phyloP scores from a whole-genome alignment of 352 stramenopile genomes.

The Elongisporangium anandrum region DNA sequence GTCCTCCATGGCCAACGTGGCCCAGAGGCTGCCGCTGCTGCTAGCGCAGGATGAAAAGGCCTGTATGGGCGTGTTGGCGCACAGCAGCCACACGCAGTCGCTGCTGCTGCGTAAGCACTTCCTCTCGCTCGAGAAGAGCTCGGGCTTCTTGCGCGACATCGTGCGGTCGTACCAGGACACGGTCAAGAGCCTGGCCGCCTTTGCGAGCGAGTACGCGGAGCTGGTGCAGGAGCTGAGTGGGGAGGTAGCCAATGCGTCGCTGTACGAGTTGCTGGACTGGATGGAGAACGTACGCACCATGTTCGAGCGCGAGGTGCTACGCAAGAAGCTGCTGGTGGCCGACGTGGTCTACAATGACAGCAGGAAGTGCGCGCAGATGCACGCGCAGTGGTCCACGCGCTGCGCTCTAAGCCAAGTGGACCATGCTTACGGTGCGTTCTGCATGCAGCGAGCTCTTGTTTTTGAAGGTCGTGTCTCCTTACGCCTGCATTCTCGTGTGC shows the following conservation, averaged over 20 bases:
- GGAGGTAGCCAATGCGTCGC: not conserved
- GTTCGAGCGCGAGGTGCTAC: conserved; percentile 56
- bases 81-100: conserved; percentile 25
- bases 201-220: conserved; percentile 26
- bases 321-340: conserved; percentile 47
- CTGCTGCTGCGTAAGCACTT: conserved; percentile 64
- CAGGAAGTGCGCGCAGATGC: conserved; percentile 22
- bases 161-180: conserved; percentile 43
- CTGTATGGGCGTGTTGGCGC: conserved; percentile 42
- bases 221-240: conserved; percentile 21
- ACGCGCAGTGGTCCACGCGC: conserved; percentile 38
- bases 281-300: conserved; percentile 70
- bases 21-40: conserved; percentile 46
- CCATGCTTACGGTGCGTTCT: conserved; percentile 36
- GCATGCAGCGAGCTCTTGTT: not conserved
- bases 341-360: conserved; percentile 53
- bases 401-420: conserved; percentile 39
- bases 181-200: conserved; percentile 31
- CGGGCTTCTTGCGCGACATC: conserved; percentile 47
- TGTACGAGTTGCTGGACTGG: conserved; percentile 53
- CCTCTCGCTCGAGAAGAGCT: conserved; percentile 62
- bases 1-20: conserved; percentile 66
- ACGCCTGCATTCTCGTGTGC: not conserved
- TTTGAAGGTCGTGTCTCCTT: not conserved
- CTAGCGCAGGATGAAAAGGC: conserved; percentile 4